These are phyloP conservation scores for Candida sanyaensis DNA, from an alignment of 1,139 yeast genomes.

Conservation along the genomic window DNA sequence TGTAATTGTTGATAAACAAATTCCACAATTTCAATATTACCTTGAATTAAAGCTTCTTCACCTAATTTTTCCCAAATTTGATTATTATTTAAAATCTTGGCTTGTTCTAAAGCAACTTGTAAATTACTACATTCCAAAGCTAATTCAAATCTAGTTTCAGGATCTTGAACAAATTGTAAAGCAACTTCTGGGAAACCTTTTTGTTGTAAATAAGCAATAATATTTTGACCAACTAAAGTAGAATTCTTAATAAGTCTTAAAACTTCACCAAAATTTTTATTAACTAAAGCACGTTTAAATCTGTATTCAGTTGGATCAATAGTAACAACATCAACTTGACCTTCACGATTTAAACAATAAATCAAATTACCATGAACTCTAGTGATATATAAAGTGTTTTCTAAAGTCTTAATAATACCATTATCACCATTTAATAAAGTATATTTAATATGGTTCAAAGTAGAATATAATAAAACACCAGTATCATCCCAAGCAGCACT, in stretches of 20 bases:
- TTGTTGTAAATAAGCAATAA: constrained; percentile 91
- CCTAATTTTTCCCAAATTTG: constrained; percentile 82
- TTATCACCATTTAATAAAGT: constrained; percentile 90
- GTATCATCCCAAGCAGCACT: constrained; percentile 98
- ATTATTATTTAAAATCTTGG: constrained; percentile 65
- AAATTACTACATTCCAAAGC: constrained; percentile 94
- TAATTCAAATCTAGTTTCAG: constrained; percentile 93
- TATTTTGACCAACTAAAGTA: constrained; percentile 94
- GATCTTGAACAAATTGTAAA: constrained; percentile 92
- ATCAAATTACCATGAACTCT: constrained; percentile 72
- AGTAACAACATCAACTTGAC: constrained; percentile 73
- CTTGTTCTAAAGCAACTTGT: constrained; percentile 85
- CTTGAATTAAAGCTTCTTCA: constrained; percentile 85
- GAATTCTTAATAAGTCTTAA: constrained; percentile 85
- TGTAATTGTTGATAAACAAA: constrained; percentile 86
- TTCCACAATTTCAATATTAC: constrained; percentile 84
- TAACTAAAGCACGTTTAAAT: constrained; percentile 89
- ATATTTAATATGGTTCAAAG: constrained; percentile 94
- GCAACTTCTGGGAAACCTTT: constrained; percentile 96
- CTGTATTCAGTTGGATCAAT: constrained; percentile 98
- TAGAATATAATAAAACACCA: constrained; percentile 88
- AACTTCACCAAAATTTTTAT: constrained; percentile 89
- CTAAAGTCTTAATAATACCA: constrained; percentile 92
- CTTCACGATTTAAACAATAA: constrained; percentile 81
- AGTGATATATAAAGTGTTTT: constrained; percentile 83